A percentile compares a stretch with the other conserved stretches of the same genome.
Evolutionary conservation across 2,329 filamentous ascomycete species (phyloP).

Genomic region (Neopestalotiopsis rosae): DNA sequence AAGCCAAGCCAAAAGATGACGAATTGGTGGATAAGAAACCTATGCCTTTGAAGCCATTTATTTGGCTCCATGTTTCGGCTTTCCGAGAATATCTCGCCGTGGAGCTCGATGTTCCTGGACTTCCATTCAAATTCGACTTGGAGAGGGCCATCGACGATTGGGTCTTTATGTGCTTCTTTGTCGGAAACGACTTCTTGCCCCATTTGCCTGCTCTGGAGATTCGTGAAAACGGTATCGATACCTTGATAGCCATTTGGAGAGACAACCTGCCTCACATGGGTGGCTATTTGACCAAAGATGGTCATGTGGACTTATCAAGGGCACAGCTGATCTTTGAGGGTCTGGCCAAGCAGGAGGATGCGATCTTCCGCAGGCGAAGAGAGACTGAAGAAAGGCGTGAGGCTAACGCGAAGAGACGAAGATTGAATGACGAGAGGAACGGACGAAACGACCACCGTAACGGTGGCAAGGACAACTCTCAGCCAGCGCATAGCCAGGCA

Average conservation of each 20-base stretch:
- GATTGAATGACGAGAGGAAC: slow-evolving; percentile 64
- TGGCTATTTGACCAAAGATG: slow-evolving; percentile 95
- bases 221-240: slow-evolving; percentile 95
- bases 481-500: slow-evolving; percentile 57
- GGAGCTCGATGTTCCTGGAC: slow-evolving; percentile 81
- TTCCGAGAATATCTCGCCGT: slow-evolving; percentile 91
- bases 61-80: slow-evolving; percentile 94
- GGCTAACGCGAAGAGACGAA: slow-evolving; percentile 79
- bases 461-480: slow-evolving; percentile 43
- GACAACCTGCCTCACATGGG: slow-evolving; percentile 91
- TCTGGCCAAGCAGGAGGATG: slow-evolving; percentile 89
- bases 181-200: slow-evolving; percentile 97
- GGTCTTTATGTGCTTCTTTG: slow-evolving; percentile 99
- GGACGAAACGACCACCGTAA: slow-evolving; percentile 39
- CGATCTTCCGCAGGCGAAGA: slow-evolving; percentile 87
- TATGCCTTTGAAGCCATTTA: slow-evolving; percentile 83
- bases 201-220: slow-evolving; percentile 98
- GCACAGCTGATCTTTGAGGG: slow-evolving; percentile 89
- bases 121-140: slow-evolving; percentile 89
- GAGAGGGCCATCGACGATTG: slow-evolving; percentile 96
- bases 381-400: slow-evolving; percentile 85
- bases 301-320: slow-evolving; percentile 83
- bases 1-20: slow-evolving; percentile 77
- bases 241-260: slow-evolving; percentile 94
- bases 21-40: slow-evolving; percentile 83